Base-by-base conservation (phyloP, 2,329 filamentous ascomycete genomes). In the Talaromyces amestolkiae region DNA sequence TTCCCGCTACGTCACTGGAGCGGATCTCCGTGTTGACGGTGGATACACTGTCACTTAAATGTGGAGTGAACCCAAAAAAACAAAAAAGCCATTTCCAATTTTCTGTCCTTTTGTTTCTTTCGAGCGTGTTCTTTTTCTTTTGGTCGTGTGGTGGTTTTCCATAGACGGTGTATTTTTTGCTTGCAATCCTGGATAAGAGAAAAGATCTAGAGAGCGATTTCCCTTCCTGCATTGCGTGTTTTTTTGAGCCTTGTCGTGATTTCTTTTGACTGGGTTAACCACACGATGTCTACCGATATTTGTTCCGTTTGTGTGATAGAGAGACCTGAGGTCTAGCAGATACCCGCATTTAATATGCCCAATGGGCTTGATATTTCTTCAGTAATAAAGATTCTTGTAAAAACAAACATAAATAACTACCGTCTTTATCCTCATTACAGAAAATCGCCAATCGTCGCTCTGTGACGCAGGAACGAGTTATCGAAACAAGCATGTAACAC, bases 21-120 rank as follows among this genome's bases (percentile, higher is more conserved):
- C 91, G 1, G 91, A 95, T 70, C 82, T 95, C 70, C 85, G 91
- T 33, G 91, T 96, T 43, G 92, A 96, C 71, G 92, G 92, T 66
- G 92, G 92, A n/a, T 96, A 93, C 80, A 93, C 91, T n/a, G 81
- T 91, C 68, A 92, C 89, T 66, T 92, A 85, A 77, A 6, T 10
- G 49, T 53, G 51, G n/a, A 54, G 51, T 19, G 51, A 35, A 22
- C 11, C 22, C 51, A 22, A 63, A 31, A 31, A 31, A 56, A n/a
- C 41, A 35, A 61, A 39, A 51, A 51, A 37, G 35, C 22, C 3
- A 43, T 13, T 22, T 61, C 7, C 17, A n/a, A 31, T 51, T 65
- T 39, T 63, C 24, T 13, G 31, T 35, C 33, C 8, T 24, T 66
- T 66, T 56, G 66, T 58, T 62, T 58, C 58, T 45, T 39, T 43